Base-by-base conservation (phyloP, 2,329 filamentous ascomycete genomes). In the Trichoderma breve region DNA sequence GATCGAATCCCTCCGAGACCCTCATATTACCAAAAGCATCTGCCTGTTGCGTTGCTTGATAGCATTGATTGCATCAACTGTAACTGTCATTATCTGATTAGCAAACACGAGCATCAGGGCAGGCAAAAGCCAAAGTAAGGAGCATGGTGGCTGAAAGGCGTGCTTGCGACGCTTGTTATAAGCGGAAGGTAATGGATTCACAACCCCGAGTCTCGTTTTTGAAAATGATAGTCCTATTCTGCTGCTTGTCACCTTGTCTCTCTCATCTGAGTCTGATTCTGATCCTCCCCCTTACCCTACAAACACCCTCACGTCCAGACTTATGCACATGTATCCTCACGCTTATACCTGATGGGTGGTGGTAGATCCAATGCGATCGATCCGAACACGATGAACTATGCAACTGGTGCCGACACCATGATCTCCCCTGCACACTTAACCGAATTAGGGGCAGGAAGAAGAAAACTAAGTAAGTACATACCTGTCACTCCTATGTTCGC, bases 371-470 rank as follows among this genome's bases (percentile, higher is more conserved):
- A 80, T 87, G 86, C 73, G 85, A 85, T 74, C 80, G 79, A 3
- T 79, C 79, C 18, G 72, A 79, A 11, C 82, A 83, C 4, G 73
- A 71, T 43, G 39, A 58, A 4, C 79, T 81, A 63, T 87, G 85
- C 77, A 84, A 87, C 76, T 87, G 85, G 84, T 87, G 85, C 75
- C 80, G 79, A 64, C 84, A 86, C 76, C 85, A 86, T 73, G 77
- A 81, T 69, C 79, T 84, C 24, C 76, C 80, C 21, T 87, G 86
- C 76, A 86, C 84, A 8, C 87, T 86, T 75, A 47, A 72, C 51
- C 74, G 74, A 7, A 72, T 66, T 11, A 71, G 73, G 32, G 72
- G 73, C 32, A 61, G 80, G 66, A 64, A 72, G 63, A 72, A 71
- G 73, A 71, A 72, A 70, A 34, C 68, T 60, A 70, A 64, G 74